These are phyloP conservation scores for Turritis glabra DNA, from an alignment of 345 rosid species.

Conservation along the genomic window DNA sequence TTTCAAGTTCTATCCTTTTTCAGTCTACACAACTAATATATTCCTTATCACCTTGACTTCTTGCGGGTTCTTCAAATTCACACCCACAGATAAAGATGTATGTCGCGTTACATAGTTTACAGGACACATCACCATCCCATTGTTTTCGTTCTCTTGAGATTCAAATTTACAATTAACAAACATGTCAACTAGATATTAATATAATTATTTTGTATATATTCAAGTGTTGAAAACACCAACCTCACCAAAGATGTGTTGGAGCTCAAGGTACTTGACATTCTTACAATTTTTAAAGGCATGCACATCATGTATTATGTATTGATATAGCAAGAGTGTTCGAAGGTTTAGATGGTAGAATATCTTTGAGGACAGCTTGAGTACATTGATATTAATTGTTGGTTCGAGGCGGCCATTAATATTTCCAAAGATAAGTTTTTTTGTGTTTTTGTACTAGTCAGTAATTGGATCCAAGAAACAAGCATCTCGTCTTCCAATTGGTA, in stretches of 20 bases:
- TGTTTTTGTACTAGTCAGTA: background rate
- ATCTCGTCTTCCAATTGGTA: background rate
- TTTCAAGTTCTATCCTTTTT: background rate
- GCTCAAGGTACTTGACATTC: background rate
- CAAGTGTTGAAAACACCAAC: background rate
- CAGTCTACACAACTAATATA: constrained; percentile 1
- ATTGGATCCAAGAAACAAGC: constrained; percentile 1
- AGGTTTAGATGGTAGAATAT: background rate
- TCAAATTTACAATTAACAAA: constrained; percentile 2
- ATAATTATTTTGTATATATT: background rate
- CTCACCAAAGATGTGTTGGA: background rate
- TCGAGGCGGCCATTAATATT: background rate
- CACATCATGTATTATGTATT: background rate
- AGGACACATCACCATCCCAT: background rate
- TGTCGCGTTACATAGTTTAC: background rate
- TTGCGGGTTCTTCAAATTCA: constrained; percentile 3
- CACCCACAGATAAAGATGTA: background rate
- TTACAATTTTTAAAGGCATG: background rate
- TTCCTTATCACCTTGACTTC: constrained; percentile 11
- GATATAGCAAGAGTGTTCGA: background rate
- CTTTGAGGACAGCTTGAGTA: background rate
- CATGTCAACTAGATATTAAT: background rate
- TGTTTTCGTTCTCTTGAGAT: background rate
- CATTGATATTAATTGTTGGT: background rate
- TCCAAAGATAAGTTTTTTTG: background rate